A percentile compares a stretch with the other conserved stretches of the same genome.
Evolutionary conservation across 495 filamentous ascomycete species (phyloP).

Genomic region (Hyaloscypha hepaticicola): DNA sequence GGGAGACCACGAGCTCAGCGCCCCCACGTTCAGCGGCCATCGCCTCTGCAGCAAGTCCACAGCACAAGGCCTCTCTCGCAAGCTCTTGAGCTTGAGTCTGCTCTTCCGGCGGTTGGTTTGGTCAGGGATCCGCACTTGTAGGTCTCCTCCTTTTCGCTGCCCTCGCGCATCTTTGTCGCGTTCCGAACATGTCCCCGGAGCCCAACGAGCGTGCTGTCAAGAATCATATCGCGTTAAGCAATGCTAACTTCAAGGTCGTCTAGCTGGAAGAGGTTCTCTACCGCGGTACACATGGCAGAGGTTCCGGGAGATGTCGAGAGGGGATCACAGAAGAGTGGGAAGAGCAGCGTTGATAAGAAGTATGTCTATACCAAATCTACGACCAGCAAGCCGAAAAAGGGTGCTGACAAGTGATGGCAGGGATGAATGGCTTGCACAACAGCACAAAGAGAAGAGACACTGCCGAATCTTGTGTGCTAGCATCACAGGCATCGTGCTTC

Average conservation of each 20-base stretch:
- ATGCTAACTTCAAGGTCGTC: background rate
- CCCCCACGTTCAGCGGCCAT: constrained; percentile 22
- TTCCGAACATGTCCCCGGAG: too few species aligned
- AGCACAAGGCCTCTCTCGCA: constrained; percentile 22
- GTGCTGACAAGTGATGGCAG: constrained; percentile 14
- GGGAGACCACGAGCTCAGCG: constrained; percentile 15
- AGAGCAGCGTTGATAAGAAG: constrained; percentile 19
- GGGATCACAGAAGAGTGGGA: constrained; percentile 3
- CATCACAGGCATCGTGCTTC: constrained; percentile 18
- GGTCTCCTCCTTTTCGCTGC: constrained; percentile 36
- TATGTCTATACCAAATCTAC: constrained; percentile 8
- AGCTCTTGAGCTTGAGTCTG: background rate
- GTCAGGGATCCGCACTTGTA: constrained; percentile 60
- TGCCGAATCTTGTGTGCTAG: constrained; percentile 21
- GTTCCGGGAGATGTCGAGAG: constrained; percentile 8
- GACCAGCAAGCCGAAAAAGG: background rate
- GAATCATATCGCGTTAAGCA: background rate
- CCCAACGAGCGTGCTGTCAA: too few species aligned
- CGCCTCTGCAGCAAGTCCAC: constrained; percentile 32
- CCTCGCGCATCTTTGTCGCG: constrained; percentile 53
- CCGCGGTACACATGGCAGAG: constrained; percentile 34
- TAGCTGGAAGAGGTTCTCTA: constrained; percentile 28
- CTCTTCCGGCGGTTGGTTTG: constrained; percentile 38
- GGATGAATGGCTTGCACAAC: constrained; percentile 29
- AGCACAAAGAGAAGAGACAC: constrained; percentile 26